Base-by-base conservation (phyloP, 2,329 filamentous ascomycete genomes). In the Pseudogymnoascus sp. region DNA sequence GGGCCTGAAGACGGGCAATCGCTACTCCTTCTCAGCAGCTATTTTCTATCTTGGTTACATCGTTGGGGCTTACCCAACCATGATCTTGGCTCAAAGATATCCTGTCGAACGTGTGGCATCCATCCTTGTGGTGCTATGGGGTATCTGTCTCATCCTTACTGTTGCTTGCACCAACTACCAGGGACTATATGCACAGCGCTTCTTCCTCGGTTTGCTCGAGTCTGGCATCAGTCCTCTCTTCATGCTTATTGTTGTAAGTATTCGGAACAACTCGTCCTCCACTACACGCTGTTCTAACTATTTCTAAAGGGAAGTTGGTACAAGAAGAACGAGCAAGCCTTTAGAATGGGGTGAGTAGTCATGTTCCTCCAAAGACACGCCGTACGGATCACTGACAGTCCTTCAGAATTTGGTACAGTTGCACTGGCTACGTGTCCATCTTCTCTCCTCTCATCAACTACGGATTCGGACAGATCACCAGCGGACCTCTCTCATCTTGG, bases 181-280 rank as follows among this genome's bases (percentile, higher is more conserved):
- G 23, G 72, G 71, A 1, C 65, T 80, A 1, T 76, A 75, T 28
- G 77, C 74, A 0, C 79, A 83, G 66, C 72, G 82, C 3, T 84
- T 85, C 74, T 79, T 83, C 59, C 75, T 86, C 1, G 84, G 84
- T 0, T 76, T 84, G 5, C 70, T 86, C 0, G 84, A 86, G 68
- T 77, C 76, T 2, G 79, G 82, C 21, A 79, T 86, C 37, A 82
- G 79, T 0, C 84, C 84, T 0, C 80, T 80, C 49, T 84, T 84
- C 64, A 83, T 84, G 76, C 76, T 82, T 60, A 81, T 83, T 46
- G 76, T 82, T 1, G 72, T 56, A 34, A 31, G 46, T 56, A 34
- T 56, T 34, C 46, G 64, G 7, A 70, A 70, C 1, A n/a, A n/a
- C n/a, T 5, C 46, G 11, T 16, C 12, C 6, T 18, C n/a, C 28